Base-by-base conservation (phyloP, 306 rosid species). In the Morella rubra region DNA sequence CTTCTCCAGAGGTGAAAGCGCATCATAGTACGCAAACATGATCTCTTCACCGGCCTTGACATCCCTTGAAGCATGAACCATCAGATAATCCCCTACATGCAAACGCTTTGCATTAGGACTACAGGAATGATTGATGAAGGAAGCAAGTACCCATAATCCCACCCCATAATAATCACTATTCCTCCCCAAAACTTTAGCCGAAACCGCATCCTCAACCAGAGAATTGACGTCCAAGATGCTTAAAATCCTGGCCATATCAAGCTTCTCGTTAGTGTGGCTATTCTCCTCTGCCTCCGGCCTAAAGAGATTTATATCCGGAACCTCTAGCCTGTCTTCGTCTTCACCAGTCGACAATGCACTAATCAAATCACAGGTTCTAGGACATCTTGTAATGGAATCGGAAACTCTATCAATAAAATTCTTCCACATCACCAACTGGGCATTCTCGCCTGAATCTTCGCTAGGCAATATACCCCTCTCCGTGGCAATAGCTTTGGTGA, bases 391-490 rank as follows among this genome's bases (percentile, higher is more conserved):
- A 0, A 55, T 79, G 2, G 84, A 80, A 14, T 84, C 90, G 8
- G 72, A 8, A 72, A 95, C 93, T 59, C 84, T 80, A 44, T 87
- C 87, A 37, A 89, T 78, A 76, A 92, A 92, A 64, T 85, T 89
- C 92, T 85, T 95, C 99, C 99, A 95, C 97, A 95, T 86, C 7
- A 85, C 91, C 69, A 90, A 84, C 20, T 92, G 97, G 3, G 89
- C 89, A 58, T 95, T 93, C 84, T 92, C 97, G 7, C 86, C 81
- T 61, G 80, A 64, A 72, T 88, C 88, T 73, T 86, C 88, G 0
- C 85, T 87, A 8, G 81, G 86, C 71, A 95, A 74, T 44, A 95
- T 88, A 50, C 96, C 91, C 77, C 98, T 90, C 74, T 90, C 99
- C 5, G 68, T 84, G 7, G 91, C 92, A 61, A 89, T 77, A 11